Evolutionary conservation across 345 rosid genomes (phyloP), one percentile per base, ranked within the genome.

Genomic region (Gossypium ekmanianum): DNA sequence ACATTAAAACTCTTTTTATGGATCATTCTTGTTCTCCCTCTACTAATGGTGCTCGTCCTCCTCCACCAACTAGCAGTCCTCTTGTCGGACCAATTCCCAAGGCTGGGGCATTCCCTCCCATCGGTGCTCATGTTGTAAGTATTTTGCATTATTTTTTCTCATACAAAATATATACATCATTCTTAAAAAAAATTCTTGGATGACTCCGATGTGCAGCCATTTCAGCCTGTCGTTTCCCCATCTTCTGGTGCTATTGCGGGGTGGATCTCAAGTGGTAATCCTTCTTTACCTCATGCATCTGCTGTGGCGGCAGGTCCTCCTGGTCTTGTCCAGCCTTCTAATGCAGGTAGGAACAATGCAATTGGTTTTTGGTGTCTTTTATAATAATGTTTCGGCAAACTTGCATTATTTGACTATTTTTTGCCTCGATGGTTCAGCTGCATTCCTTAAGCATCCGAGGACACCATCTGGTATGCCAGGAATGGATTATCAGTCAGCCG

Each of bases 101-200:
- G 83, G 87, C 97, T 72, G 87, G 84, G 18, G 82, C 81, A 50
- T 88, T 88, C 77, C 88, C 89, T 47, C 90, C 93, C 34, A 78
- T 93, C 72, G 94, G 92, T 34, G 93, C 87, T 61, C 93, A 87
- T 76, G 90, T 85, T 77, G 97, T 92, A 84, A 81, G 97, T 78
- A 66, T 50, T 55, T 59, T 71, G n/a, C 81, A 54, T 59, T 77
- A 24, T 45, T 70, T 57, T 59, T 22, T 67, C 73, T 69, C 17
- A 48, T 44, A n/a, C 22, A 55, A 17, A 29, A 39, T 73, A 68
- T 10, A 43, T 18, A 34, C 10, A 22, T 22, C 59, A 69, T 77
- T 47, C 44, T 70, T 61, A 34, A 34, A 34, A 68, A 48, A 58
- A 41, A 54, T 73, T 75, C 44, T 63, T 73, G 47, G 51, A 51